Base-by-base conservation (phyloP, 192 early-diverging fungal genomes). In the Martensiomyces pterosporus region DNA sequence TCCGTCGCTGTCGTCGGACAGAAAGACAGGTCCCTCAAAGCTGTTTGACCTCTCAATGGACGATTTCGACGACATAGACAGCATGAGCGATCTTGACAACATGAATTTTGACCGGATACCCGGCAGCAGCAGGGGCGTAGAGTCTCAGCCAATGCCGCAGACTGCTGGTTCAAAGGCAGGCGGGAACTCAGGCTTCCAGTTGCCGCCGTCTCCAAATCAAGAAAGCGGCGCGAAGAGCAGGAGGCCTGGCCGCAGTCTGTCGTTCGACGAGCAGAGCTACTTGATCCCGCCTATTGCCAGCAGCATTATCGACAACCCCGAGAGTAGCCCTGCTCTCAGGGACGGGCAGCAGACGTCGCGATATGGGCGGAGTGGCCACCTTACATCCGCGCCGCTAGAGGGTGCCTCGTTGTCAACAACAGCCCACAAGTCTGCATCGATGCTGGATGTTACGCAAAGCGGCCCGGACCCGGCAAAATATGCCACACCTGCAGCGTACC, bases 71-170 rank as follows among this genome's bases (percentile, higher is more conserved):
- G 57, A 64, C 29, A 29, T 52, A 8, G 54, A 51, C 41, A 52
- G 37, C 21, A 49, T 69, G 40, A 64, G 68, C 52, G 68, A 72
- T 39, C 21, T 71, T 21, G 67, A 71, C n/a, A 50, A 64, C 52
- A 62, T 60, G 38, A 52, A 59, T 27, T 60, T 52, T 39, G 46
- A 32, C 34, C 55, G 39, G 15, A 23, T 26, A 46, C 35, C 49
- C 35, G 51, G 24, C 26, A 17, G 43, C 4, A 14, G 43, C 43
- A 12, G 17, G 35, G 3, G 25, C 24, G 10, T 27, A 15, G 41
- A 16, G 43, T 0, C 14, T 26, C n/a, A 44, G 43, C 15, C 15
- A 2, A 19, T 25, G 43, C 43, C 5, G n/a, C 22, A 15, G 24
- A 45, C 5, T 24, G 24, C 22, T 26, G 17, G 23, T 9, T 15